These are phyloP conservation scores for Cutaneotrichosporon curvatum DNA, from an alignment of 1,284 basidiomycete species.

Conservation along the genomic window DNA sequence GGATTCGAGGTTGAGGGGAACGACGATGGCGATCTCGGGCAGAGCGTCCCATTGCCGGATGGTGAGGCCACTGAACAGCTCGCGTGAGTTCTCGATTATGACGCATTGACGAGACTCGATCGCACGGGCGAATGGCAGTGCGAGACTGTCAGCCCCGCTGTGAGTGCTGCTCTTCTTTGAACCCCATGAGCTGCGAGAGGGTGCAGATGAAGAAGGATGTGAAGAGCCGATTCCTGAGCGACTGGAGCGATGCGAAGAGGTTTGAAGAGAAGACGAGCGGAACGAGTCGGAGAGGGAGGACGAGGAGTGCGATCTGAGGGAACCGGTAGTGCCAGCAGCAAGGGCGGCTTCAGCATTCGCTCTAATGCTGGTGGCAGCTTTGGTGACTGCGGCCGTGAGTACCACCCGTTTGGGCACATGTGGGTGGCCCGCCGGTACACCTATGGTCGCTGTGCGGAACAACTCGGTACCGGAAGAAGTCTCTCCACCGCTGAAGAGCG, in stretches of 20 bases:
- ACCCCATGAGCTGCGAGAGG: not conserved
- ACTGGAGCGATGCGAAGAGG: not conserved
- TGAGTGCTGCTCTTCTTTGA: not conserved
- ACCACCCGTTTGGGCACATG: not conserved
- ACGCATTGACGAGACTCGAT: conserved; percentile 35
- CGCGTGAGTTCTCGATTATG: conserved; percentile 37
- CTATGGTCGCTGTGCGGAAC: conserved; percentile 16
- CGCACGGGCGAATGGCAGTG: conserved; percentile 35
- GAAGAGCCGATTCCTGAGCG: not conserved
- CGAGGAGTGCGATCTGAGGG: too few relatives aligned
- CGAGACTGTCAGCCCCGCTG: not conserved
- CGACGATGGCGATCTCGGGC: conserved; percentile 18
- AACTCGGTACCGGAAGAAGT: conserved; percentile 10
- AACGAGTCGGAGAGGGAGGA: too few relatives aligned
- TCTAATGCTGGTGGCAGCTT: not conserved
- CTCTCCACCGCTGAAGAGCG: not conserved
- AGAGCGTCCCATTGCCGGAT: conserved; percentile 43
- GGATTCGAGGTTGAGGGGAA: conserved; percentile 5
- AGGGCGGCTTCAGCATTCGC: not conserved
- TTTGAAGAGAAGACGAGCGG: too few relatives aligned
- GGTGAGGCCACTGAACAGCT: conserved; percentile 31
- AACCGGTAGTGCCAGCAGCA: not conserved
- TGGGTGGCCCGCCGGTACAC: conserved; percentile 27
- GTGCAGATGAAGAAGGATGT: not conserved
- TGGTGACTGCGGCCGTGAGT: not conserved